phyloP scores from a whole-genome alignment of 2,329 filamentous ascomycete genomes.

The Epichloe aotearoae region DNA sequence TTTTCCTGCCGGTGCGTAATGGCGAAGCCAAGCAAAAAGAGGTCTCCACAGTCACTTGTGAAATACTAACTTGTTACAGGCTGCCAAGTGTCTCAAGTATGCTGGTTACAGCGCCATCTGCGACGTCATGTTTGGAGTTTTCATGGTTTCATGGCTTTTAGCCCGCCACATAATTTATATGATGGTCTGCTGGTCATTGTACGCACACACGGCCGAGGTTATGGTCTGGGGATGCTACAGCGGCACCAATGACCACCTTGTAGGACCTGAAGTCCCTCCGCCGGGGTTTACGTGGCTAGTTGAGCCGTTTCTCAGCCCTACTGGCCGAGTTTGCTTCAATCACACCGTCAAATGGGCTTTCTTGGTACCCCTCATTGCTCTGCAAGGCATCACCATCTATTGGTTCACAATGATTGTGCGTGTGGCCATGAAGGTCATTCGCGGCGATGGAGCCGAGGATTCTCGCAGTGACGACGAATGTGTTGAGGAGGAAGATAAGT shows the following conservation, averaged over 20 bases:
- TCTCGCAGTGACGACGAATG: constrained; percentile 71
- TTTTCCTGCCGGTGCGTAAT: constrained; percentile 63
- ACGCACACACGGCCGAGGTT: constrained; percentile 45
- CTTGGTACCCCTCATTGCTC: constrained; percentile 57
- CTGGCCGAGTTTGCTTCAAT: constrained; percentile 71
- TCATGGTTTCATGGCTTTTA: constrained; percentile 74
- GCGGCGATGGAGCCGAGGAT: constrained; percentile 69
- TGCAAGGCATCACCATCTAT: constrained; percentile 68
- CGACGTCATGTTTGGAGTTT: constrained; percentile 73
- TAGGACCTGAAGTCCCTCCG: constrained; percentile 37
- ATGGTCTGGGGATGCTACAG: constrained; percentile 62
- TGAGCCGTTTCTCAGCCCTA: constrained; percentile 58
- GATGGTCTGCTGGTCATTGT: constrained; percentile 71
- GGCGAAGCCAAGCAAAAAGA: no score
- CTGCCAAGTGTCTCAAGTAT: constrained; percentile 91
- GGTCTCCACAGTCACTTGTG: no score
- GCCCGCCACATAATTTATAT: constrained; percentile 73
- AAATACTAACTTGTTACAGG: constrained; percentile 29
- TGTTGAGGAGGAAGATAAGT: constrained; percentile 40
- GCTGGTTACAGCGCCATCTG: constrained; percentile 62
- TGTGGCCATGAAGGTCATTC: constrained; percentile 68
- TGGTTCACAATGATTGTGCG: constrained; percentile 87
- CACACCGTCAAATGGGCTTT: constrained; percentile 64
- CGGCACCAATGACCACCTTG: constrained; percentile 40
- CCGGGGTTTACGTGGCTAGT: constrained; percentile 49